A percentile compares a stretch with the other conserved stretches of the same genome.
Conservation (phyloP, 2,329 filamentous ascomycete species). For the Tetracladium maxilliforme region DNA sequence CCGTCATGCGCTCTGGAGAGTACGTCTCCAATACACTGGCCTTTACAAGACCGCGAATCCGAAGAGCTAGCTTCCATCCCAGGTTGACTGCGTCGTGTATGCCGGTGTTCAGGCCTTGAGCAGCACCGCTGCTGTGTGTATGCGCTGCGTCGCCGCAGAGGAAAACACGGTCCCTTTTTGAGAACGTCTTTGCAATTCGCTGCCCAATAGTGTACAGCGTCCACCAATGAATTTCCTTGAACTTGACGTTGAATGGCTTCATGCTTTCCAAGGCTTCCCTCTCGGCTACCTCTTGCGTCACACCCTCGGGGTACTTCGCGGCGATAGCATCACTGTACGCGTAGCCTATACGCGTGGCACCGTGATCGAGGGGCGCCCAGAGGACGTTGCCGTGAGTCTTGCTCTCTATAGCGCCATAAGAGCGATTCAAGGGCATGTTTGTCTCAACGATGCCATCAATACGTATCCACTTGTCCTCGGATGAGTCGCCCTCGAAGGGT, state of each 20-base stretch:
- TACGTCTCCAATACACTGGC: conserved; percentile 34
- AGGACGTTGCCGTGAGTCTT: conserved; percentile 37
- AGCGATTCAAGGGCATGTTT: conserved; percentile 28
- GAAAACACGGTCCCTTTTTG: conserved; percentile 37
- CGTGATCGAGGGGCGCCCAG: conserved; percentile 36
- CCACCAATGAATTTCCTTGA: conserved; percentile 36
- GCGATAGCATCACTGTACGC: conserved; percentile 27
- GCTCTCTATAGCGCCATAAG: conserved; percentile 33
- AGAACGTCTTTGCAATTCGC: conserved; percentile 41
- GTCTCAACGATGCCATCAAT: conserved; percentile 34
- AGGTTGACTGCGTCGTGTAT: conserved; percentile 47
- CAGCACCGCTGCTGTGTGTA: conserved; percentile 47
- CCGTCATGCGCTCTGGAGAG: conserved; percentile 29
- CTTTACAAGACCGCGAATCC: conserved; percentile 27
- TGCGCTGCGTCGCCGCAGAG: conserved; percentile 41
- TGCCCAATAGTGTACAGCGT: conserved; percentile 43
- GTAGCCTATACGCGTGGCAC: conserved; percentile 36
- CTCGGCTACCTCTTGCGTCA: conserved; percentile 35
- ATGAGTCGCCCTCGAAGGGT: conserved; percentile 30
- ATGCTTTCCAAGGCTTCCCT: conserved; percentile 27
- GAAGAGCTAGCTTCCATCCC: conserved; percentile 40
- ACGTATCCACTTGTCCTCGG: conserved; percentile 36
- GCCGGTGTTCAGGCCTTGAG: conserved; percentile 41
- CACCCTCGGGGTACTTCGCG: conserved; percentile 17
- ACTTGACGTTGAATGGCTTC: conserved; percentile 23